Conservation (phyloP, 495 filamentous ascomycete genomes). For the Neurospora sp. region DNA sequence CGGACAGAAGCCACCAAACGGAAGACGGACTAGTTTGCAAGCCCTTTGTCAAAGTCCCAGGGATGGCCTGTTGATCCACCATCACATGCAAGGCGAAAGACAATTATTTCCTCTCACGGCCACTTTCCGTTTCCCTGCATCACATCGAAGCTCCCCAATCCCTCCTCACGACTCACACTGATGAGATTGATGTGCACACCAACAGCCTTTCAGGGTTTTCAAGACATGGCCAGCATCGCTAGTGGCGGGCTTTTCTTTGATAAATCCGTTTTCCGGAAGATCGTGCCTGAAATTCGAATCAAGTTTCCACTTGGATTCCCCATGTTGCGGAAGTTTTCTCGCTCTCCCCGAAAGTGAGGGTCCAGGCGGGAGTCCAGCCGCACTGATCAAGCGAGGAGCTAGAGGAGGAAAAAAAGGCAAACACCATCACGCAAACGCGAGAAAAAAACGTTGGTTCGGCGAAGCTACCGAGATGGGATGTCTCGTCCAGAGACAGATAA, state of each 20-base stretch:
- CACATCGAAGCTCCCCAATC: conserved; percentile 4
- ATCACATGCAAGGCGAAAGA: background rate
- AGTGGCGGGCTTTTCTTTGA: background rate
- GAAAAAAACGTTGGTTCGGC: background rate
- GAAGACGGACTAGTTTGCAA: background rate
- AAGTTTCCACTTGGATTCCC: background rate
- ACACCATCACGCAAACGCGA: background rate
- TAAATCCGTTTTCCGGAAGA: background rate
- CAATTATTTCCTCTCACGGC: background rate
- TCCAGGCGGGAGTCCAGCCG: background rate
- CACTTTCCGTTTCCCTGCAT: conserved; percentile 7
- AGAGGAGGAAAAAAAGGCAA: background rate
- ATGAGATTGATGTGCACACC: background rate
- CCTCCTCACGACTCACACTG: background rate
- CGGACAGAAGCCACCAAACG: background rate
- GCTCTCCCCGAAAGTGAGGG: background rate
- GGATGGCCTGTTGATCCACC: background rate
- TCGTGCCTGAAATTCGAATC: background rate
- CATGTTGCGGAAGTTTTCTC: background rate
- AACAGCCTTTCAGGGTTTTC: background rate
- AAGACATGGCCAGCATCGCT: background rate
- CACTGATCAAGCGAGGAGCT: background rate
- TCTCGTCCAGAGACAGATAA: background rate
- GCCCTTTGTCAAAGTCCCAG: background rate
- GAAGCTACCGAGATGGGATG: background rate